These are phyloP conservation scores for Pyrenochaeta sp. DNA, from an alignment of 2,329 filamentous ascomycete genomes.

Conservation along the genomic window DNA sequence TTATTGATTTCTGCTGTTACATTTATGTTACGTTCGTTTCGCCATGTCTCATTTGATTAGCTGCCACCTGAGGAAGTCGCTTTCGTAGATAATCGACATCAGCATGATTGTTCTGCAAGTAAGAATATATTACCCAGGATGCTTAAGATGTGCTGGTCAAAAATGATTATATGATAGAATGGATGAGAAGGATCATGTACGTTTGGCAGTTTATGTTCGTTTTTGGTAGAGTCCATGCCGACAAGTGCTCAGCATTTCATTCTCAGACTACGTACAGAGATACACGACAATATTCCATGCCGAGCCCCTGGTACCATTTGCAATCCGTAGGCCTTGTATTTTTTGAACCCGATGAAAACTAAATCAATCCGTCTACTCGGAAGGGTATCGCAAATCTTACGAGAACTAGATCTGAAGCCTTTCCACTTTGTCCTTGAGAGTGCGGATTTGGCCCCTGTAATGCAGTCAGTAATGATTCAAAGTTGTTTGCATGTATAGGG, in stretches of 20 bases:
- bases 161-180: neutral
- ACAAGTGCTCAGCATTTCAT: conserved; percentile 32
- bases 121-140: too few species aligned
- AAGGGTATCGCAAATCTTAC: too few species aligned
- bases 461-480: neutral
- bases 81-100: too few species aligned
- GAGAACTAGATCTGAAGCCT: conserved; percentile 79
- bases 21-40: too few species aligned
- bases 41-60: too few species aligned
- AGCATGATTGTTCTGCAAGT: too few species aligned
- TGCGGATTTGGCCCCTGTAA: conserved; percentile 72
- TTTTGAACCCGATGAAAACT: neutral
- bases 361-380: too few species aligned
- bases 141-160: too few species aligned
- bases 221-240: conserved; percentile 33
- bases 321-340: conserved; percentile 23
- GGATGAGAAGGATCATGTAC: neutral
- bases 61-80: too few species aligned
- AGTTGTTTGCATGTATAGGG: neutral
- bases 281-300: conserved; percentile 26
- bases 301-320: conserved; percentile 18
- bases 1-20: too few species aligned
- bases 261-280: conserved; percentile 34
- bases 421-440: conserved; percentile 91
- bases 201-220: neutral